Evolutionary conservation across 495 filamentous ascomycete genomes (phyloP), one percentile per base, ranked within the genome.

Genomic region (Trichoderma reesei): DNA sequence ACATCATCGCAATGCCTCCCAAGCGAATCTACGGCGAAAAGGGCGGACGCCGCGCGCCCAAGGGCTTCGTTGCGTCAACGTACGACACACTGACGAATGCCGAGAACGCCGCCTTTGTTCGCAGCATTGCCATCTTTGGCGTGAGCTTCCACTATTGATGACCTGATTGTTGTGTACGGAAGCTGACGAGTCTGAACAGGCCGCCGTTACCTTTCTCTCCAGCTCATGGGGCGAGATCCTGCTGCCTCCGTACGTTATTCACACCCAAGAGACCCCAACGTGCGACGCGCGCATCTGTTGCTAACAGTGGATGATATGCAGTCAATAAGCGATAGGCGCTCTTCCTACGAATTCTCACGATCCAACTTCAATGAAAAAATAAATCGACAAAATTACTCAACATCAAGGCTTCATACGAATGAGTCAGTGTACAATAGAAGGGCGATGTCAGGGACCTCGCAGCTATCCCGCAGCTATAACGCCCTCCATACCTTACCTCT

Each of bases 21-120:
- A 74, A 72, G 67, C 72, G 73, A 70, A 64, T 77, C 34, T 51
- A 41, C 33, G 60, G 65, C 51, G 66, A 71, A 62, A 65, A 64
- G 59, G 66, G 54, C 38, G 62, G 60, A 10, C 59, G 66, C 62
- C 67, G 69, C 31, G 65, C 70, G 60, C 68, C 70, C 64, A 80
- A 77, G 70, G 77, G 78, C 54, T 69, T 71, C 65, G 34, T 80
- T 41, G 62, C 68, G 62, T 74, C 73, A 5, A 74, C 82, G 64
- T 90, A 90, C 74, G 80, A 82, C 54, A 78, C 87, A 66, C 65
- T 90, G 70, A 90, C 84, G 51, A 81, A 82, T 63, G 76, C 88
- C 36, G 90, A 93, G 75, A 92, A 93, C 75, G 80, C 86, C 59
- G 81, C 85, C 64, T 83, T 92, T 65, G 86, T 92, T 66, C 82